These are phyloP conservation scores for Gossypioides kirkii DNA, from an alignment of 345 rosid species.

Conservation along the genomic window DNA sequence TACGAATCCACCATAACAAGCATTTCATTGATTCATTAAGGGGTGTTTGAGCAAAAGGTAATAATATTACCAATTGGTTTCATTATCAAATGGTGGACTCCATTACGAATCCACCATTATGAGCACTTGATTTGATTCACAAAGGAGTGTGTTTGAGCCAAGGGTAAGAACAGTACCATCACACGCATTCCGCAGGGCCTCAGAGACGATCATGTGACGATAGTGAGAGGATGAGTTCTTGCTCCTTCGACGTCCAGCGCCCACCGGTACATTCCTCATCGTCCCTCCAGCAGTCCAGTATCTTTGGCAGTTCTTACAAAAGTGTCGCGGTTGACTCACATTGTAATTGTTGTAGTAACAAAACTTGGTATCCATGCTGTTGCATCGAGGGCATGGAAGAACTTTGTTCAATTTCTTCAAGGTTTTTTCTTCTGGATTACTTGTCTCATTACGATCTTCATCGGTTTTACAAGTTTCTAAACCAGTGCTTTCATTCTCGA, in stretches of 20 bases:
- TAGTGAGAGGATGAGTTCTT: conserved; percentile 70
- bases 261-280: conserved; percentile 92
- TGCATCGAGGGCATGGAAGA: conserved; percentile 86
- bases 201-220: conserved; percentile 60
- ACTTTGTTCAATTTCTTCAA: conserved; percentile 85
- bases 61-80: too few relatives aligned
- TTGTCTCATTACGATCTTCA: conserved; percentile 46
- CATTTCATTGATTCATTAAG: too few relatives aligned
- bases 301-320: conserved; percentile 93
- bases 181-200: conserved; percentile 46
- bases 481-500: conserved; percentile 28
- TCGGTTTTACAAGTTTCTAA: conserved; percentile 34
- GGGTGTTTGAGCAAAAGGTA: too few relatives aligned
- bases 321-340: conserved; percentile 89
- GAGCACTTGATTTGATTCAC: conserved; percentile 21
- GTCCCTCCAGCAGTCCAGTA: conserved; percentile 99
- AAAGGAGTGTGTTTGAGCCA: conserved; percentile 62
- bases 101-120: too few relatives aligned
- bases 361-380: conserved; percentile 90
- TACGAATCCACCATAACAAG: too few relatives aligned
- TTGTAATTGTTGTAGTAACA: conserved; percentile 95
- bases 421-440: conserved; percentile 46
- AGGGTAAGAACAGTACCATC: conserved; percentile 66
- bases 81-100: too few relatives aligned
- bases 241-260: conserved; percentile 93